Evolutionary conservation across 495 filamentous ascomycete genomes (phyloP).

Genomic region (Podospora sp.): DNA sequence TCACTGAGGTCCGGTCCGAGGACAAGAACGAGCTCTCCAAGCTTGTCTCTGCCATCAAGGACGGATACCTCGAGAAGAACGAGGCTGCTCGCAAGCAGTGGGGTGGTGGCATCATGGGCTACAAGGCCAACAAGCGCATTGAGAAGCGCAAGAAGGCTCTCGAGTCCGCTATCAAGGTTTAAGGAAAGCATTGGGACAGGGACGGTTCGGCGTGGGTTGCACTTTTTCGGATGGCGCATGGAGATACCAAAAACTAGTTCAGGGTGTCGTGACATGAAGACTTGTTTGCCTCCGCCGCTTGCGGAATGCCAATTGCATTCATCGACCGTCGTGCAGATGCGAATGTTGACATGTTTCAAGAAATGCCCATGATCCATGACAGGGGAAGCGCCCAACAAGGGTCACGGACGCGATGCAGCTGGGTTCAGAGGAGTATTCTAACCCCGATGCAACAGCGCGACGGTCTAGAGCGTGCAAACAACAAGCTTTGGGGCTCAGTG

Average conservation of each 20-base stretch:
- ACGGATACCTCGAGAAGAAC: conserved; percentile 94
- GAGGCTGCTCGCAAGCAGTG: conserved; percentile 91
- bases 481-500: conserved; percentile 6
- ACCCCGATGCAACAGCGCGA: background rate
- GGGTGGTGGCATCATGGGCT: conserved; percentile 99
- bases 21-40: conserved; percentile 98
- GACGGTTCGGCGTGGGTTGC: conserved; percentile 31
- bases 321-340: background rate
- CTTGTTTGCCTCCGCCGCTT: conserved; percentile 36
- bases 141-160: conserved; percentile 97
- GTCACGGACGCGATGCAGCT: background rate
- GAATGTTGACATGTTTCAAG: conserved; percentile 7
- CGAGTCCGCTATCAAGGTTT: conserved; percentile 94
- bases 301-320: conserved; percentile 18
- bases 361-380: conserved; percentile 22
- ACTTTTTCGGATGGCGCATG: conserved; percentile 42
- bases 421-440: background rate
- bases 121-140: conserved; percentile 88
- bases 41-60: conserved; percentile 94
- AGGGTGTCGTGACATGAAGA: conserved; percentile 35
- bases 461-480: background rate
- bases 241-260: conserved; percentile 45
- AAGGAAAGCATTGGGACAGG: conserved; percentile 41
- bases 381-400: conserved; percentile 13
- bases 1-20: conserved; percentile 95